Percentiles rank a stretch among this genome's conserved stretches.
Conservation (phyloP, 805 yeast species). For the Schwanniomyces pseudopolymorphus region DNA sequence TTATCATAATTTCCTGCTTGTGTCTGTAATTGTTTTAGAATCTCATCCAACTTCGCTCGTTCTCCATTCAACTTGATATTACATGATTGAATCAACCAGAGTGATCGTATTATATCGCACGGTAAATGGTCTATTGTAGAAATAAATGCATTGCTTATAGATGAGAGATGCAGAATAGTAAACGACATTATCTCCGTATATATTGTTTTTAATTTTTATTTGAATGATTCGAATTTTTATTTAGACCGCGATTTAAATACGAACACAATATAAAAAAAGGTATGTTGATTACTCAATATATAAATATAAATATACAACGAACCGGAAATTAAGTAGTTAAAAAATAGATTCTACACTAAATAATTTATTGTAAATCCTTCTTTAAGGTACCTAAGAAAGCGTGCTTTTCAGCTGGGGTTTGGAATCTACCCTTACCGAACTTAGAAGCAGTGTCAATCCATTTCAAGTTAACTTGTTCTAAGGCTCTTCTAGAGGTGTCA, state of each 20-base stretch:
- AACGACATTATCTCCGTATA: constrained; percentile 5
- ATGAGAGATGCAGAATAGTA: constrained; percentile 23
- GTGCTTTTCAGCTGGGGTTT: constrained; percentile 99
- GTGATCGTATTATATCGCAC: constrained; percentile 41
- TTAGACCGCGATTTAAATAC: no score
- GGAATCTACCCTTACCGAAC: constrained; percentile 99
- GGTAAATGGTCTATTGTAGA: constrained; percentile 46
- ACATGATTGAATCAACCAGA: constrained; percentile 42
- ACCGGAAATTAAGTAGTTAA: neutral
- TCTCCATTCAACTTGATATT: constrained; percentile 27
- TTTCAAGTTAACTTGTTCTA: constrained; percentile 94
- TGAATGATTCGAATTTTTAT: no score
- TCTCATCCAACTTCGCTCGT: constrained; percentile 16
- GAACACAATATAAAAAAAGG: neutral
- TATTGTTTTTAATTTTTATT: no score
- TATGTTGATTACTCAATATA: neutral
- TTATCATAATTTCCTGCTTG: neutral
- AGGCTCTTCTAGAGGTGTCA: constrained; percentile 96
- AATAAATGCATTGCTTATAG: constrained; percentile 36
- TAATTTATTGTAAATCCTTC: constrained; percentile 73
- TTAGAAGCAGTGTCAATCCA: constrained; percentile 99
- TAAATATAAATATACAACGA: neutral
- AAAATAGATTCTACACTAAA: neutral
- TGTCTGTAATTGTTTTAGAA: constrained; percentile 11
- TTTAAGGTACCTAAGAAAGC: constrained; percentile 99